Percentiles rank a stretch among this genome's conserved stretches.
Conservation (phyloP, 2,329 filamentous ascomycete genomes). For the Cladorrhinum sp. region DNA sequence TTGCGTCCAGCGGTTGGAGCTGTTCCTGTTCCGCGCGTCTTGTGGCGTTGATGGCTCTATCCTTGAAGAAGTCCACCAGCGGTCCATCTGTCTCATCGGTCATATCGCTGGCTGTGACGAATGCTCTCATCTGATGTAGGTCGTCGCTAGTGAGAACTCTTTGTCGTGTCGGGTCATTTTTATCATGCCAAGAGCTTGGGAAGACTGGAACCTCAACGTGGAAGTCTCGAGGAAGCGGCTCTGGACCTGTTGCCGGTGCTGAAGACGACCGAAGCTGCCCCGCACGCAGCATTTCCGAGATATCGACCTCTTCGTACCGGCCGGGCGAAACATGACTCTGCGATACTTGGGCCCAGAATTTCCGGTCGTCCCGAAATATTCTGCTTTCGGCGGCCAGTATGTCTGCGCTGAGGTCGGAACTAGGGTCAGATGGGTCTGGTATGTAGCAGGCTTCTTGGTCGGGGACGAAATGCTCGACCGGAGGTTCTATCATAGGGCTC, state of each 20-base stretch:
- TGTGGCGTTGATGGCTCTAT: conserved; percentile 21
- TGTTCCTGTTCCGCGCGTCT: conserved; percentile 30
- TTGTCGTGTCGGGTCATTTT: conserved; percentile 19
- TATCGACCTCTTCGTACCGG: conserved; percentile 22
- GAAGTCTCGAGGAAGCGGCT: conserved; percentile 14
- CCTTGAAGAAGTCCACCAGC: conserved; percentile 18
- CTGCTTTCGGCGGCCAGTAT: conserved; percentile 24
- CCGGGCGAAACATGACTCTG: conserved; percentile 16
- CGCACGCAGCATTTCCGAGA: conserved; percentile 22
- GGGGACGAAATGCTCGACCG: conserved; percentile 19
- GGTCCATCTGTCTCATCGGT: conserved; percentile 19
- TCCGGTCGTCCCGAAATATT: conserved; percentile 23
- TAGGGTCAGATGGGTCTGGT: conserved; percentile 23
- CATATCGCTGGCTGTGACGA: conserved; percentile 20
- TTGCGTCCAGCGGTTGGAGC: conserved; percentile 29
- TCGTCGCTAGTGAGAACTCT: conserved; percentile 12
- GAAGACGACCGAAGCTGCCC: conserved; percentile 7
- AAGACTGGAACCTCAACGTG: conserved; percentile 29
- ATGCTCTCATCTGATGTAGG: conserved; percentile 16
- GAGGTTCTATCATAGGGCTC: conserved; percentile 19
- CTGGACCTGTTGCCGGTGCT: not conserved
- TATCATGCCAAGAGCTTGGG: not conserved
- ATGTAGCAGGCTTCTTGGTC: conserved; percentile 20
- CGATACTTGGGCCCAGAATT: conserved; percentile 21
- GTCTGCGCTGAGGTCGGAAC: conserved; percentile 25